phyloP scores from a whole-genome alignment of 352 stramenopile species.

The Phytophthora macrochlamydospora region DNA sequence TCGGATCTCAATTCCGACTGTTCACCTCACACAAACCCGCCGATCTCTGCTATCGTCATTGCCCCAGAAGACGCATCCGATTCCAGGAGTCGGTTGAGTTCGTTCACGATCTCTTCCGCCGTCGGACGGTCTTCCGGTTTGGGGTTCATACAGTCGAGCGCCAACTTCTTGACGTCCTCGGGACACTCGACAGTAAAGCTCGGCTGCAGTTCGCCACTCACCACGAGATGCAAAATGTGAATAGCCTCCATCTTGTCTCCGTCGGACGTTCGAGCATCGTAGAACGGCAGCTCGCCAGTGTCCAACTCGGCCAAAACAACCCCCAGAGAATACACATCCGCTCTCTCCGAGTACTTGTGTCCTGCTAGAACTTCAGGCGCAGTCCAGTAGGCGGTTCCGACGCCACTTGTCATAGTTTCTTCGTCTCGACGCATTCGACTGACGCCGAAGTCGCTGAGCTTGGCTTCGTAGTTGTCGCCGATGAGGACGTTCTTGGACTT shows the following conservation, averaged over 20 bases:
- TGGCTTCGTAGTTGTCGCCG: constrained; percentile 30
- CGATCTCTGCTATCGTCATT: background rate
- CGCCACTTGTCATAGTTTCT: constrained; percentile 41
- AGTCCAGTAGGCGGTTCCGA: constrained; percentile 44
- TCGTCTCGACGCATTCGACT: constrained; percentile 14
- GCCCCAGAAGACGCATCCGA: background rate
- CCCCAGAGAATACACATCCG: constrained; percentile 33
- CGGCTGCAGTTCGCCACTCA: constrained; percentile 34
- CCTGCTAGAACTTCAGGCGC: constrained; percentile 49
- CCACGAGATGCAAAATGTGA: constrained; percentile 36
- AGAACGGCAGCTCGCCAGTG: constrained; percentile 28
- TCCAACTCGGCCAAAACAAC: constrained; percentile 31
- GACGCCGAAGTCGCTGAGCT: constrained; percentile 53
- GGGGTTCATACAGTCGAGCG: constrained; percentile 24
- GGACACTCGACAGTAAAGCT: constrained; percentile 25
- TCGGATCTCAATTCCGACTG: constrained; percentile 9
- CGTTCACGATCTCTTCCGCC: constrained; percentile 30
- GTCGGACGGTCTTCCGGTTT: constrained; percentile 34
- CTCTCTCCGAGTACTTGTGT: constrained; percentile 41
- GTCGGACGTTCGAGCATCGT: constrained; percentile 8
- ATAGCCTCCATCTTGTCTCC: constrained; percentile 33
- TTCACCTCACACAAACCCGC: constrained; percentile 21
- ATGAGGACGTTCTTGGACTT: constrained; percentile 80
- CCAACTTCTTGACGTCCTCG: constrained; percentile 21
- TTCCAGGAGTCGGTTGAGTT: constrained; percentile 26